Evolutionary conservation across 2,329 filamentous ascomycete genomes (phyloP), one percentile per base, ranked within the genome.

Genomic region (Cordyceps fumosorosea): DNA sequence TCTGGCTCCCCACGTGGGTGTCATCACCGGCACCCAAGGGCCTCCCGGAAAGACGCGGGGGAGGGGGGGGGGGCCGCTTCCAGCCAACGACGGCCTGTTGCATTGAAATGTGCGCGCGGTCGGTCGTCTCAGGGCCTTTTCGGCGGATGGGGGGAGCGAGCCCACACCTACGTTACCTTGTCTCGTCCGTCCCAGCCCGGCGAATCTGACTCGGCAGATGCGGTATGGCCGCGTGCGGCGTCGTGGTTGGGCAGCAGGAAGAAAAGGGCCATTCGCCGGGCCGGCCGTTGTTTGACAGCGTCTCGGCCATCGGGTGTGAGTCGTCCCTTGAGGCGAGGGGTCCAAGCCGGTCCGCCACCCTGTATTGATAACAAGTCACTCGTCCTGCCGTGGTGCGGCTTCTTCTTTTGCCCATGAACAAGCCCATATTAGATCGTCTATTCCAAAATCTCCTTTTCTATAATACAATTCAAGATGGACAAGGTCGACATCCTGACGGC

Each of bases 401-500:
- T 40, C 8, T 44, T 3, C 16, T 42, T 22, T 14, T 2, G 22
- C 51, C n/a, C 29, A 6, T 34, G 11, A 34, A 32, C 16, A 18
- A 14, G 37, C 34, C 22, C 42, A 24, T 37, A 2, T 22, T 29
- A 7, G 29, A 34, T 16, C 11, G 10, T 37, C 11, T 56, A 56
- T 56, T 5, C 40, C 29, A 22, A 18, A 11, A 3, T 7, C 10
- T 16, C 45, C 14, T 10, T 34, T 24, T 6, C 12, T 56, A 34
- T 20, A 12, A 56, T 56, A 56, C 54, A 56, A 14, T 32, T 8
- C 26, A 54, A 18, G 18, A 73, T 76, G 74, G 73, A 74, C 65
- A 73, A 75, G 64, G 69, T 74, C 64, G 70, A 69, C 57, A 69
- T 78, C 66, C 71, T 78, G 61, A 72, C 76, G 50, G 70, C 74